Evolutionary conservation across 306 rosid species (phyloP).

Genomic region (apple (Malus domestica)): DNA sequence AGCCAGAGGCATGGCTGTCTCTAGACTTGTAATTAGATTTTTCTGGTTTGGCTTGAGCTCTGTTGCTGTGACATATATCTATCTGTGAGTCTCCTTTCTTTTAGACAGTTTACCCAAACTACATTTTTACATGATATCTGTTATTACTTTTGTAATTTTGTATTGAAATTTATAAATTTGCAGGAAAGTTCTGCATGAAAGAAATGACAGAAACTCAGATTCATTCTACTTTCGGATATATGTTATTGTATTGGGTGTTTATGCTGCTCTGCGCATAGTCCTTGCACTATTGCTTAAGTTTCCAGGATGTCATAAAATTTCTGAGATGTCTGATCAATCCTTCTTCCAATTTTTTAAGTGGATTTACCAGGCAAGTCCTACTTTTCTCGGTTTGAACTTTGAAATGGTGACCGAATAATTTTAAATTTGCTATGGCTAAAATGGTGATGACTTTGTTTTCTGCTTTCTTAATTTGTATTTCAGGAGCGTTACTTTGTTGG

Average conservation of each 20-base stretch:
- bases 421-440: constrained; percentile 13
- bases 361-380: constrained; percentile 71
- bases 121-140: not conserved
- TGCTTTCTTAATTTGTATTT: constrained; percentile 21
- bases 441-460: constrained; percentile 4
- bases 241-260: constrained; percentile 74
- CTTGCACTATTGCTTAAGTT: constrained; percentile 59
- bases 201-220: constrained; percentile 47
- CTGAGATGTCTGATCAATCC: constrained; percentile 84
- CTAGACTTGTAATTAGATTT: constrained; percentile 84
- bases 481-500: constrained; percentile 96
- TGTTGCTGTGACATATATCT: constrained; percentile 57
- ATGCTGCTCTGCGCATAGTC: constrained; percentile 60
- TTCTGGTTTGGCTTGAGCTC: constrained; percentile 90
- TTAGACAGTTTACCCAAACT: not conserved
- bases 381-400: not conserved
- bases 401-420: constrained; percentile 1
- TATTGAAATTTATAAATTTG: constrained; percentile 12
- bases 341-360: constrained; percentile 97
- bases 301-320: constrained; percentile 80
- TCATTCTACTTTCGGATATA: constrained; percentile 90
- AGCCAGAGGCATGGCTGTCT: constrained; percentile 98
- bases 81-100: constrained; percentile 52
- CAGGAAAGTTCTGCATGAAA: constrained; percentile 96
- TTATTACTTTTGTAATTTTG: not conserved